These are phyloP conservation scores for Talaromyces sp. DNA, from an alignment of 2,329 filamentous ascomycete species.

Conservation along the genomic window DNA sequence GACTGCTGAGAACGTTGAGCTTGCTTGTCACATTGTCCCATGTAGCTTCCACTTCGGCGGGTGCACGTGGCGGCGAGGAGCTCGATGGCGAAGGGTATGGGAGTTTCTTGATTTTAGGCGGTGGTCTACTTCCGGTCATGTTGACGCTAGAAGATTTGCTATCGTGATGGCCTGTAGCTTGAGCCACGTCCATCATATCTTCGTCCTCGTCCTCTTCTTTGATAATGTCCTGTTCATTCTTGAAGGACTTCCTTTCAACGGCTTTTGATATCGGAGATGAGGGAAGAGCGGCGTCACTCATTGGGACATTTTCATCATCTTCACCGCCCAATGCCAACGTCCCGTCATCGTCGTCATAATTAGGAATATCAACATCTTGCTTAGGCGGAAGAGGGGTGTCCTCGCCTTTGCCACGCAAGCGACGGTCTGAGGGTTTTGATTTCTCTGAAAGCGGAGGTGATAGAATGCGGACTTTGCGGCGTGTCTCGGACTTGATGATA, in stretches of 20 bases:
- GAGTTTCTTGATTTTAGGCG: conserved; percentile 69
- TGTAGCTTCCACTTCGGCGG: conserved; percentile 68
- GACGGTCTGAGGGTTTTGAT: conserved; percentile 49
- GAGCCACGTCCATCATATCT: conserved; percentile 79
- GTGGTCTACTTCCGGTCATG: conserved; percentile 73
- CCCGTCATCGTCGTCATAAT: conserved; percentile 53
- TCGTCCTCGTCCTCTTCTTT: conserved; percentile 67
- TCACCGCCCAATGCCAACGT: conserved; percentile 57
- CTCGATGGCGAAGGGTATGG: conserved; percentile 67
- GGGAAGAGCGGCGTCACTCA: conserved; percentile 73
- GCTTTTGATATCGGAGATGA: conserved; percentile 84
- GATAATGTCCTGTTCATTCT: conserved; percentile 61
- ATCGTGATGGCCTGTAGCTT: conserved; percentile 63
- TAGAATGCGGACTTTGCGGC: conserved; percentile 73
- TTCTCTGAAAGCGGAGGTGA: conserved; percentile 67
- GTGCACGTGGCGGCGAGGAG: conserved; percentile 69
- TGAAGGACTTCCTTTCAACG: conserved; percentile 66
- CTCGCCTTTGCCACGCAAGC: conserved; percentile 45
- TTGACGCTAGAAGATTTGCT: conserved; percentile 73
- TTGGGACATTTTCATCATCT: conserved; percentile 68
- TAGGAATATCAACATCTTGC: conserved; percentile 33
- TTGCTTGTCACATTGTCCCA: conserved; percentile 87
- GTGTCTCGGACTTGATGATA: conserved; percentile 68
- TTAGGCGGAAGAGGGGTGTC: conserved; percentile 47
- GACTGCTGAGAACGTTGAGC: conserved; percentile 78